Percentiles rank a stretch among this genome's conserved stretches.
Conservation (phyloP, 73 alveolate genomes). For the Symbiodinium natans region DNA sequence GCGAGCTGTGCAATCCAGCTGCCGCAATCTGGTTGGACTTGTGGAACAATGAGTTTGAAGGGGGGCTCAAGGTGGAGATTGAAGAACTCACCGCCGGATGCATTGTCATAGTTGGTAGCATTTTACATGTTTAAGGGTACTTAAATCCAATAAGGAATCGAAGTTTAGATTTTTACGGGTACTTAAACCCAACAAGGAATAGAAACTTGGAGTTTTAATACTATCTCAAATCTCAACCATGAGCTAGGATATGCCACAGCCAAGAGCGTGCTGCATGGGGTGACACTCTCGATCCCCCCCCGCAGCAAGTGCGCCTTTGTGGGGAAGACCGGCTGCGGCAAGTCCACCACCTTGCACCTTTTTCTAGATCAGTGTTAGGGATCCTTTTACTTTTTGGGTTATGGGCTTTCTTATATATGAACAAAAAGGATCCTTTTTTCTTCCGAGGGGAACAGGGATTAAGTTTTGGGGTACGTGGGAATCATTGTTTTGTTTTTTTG, state of each 20-base stretch:
- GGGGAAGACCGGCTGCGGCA: constrained; percentile 85
- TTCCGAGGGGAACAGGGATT: no score
- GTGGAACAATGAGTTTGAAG: constrained; percentile 33
- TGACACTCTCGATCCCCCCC: constrained; percentile 1
- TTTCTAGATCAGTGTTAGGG: no score
- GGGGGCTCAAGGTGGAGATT: constrained; percentile 27
- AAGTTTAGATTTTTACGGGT: no score
- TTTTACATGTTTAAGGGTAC: no score
- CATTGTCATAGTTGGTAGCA: background rate
- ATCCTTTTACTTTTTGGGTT: background rate
- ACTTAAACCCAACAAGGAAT: no score
- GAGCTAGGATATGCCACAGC: constrained; percentile 55
- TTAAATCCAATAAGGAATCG: no score
- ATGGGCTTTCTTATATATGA: no score
- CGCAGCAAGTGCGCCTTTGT: constrained; percentile 76
- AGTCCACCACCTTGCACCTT: constrained; percentile 31
- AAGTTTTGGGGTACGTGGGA: no score
- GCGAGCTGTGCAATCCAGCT: background rate
- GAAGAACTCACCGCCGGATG: constrained; percentile 56
- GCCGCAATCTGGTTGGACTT: constrained; percentile 44
- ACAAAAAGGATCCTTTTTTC: no score
- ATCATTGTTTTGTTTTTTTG: background rate
- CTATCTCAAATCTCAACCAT: no score
- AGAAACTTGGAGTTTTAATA: no score
- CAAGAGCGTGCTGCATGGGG: constrained; percentile 70